Evolutionary conservation across 1,139 yeast genomes (phyloP).

Genomic region (Maudiozyma humilis): DNA sequence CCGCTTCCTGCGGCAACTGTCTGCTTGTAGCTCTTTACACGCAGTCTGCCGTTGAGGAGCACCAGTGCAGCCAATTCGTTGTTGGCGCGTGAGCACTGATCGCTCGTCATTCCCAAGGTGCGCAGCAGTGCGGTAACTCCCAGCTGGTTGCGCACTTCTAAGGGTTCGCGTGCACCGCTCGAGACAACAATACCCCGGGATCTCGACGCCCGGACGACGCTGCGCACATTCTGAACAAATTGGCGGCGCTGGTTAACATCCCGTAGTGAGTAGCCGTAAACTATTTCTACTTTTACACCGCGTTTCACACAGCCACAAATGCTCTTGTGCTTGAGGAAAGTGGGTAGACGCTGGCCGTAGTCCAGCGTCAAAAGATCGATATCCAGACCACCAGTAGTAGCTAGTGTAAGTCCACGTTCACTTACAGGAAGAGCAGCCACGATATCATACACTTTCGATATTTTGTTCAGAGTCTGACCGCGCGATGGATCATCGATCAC

Average conservation of each 20-base stretch:
- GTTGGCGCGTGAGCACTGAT: slow-evolving; percentile 54
- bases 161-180: slow-evolving; percentile 59
- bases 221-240: slow-evolving; percentile 62
- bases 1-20: slow-evolving; percentile 44
- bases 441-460: slow-evolving; percentile 62
- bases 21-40: slow-evolving; percentile 64
- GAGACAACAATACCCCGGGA: slow-evolving; percentile 70
- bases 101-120: slow-evolving; percentile 50
- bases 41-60: slow-evolving; percentile 61
- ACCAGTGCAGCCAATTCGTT: slow-evolving; percentile 54
- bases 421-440: slow-evolving; percentile 73
- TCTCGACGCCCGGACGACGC: slow-evolving; percentile 75
- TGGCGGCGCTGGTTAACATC: slow-evolving; percentile 43
- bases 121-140: slow-evolving; percentile 63
- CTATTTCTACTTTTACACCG: slow-evolving; percentile 76
- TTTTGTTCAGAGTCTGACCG: slow-evolving; percentile 58
- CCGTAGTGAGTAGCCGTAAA: slow-evolving; percentile 50
- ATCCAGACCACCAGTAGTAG: slow-evolving; percentile 53
- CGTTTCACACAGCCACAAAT: slow-evolving; percentile 69
- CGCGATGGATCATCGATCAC: slow-evolving; percentile 70
- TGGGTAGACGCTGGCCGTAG: slow-evolving; percentile 58
- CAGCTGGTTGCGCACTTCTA: slow-evolving; percentile 53
- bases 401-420: slow-evolving; percentile 70
- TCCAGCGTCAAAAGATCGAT: slow-evolving; percentile 74
- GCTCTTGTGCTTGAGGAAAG: slow-evolving; percentile 73